phyloP scores from a whole-genome alignment of 2,329 filamentous ascomycete species.

The Claviceps citrina region DNA sequence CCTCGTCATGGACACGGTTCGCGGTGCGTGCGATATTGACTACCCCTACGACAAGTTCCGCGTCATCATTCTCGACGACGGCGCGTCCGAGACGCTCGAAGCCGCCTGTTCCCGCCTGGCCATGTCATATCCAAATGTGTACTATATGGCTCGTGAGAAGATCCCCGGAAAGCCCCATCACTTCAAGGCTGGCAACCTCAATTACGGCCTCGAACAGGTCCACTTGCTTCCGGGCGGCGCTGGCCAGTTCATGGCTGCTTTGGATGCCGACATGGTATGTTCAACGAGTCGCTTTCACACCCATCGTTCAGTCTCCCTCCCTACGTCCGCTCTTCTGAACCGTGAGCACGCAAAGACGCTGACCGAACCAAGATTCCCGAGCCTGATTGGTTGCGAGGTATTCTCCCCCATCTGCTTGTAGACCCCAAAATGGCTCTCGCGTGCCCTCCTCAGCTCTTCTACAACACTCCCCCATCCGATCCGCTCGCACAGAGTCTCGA shows the following conservation, averaged over 20 bases:
- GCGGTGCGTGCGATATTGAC: conserved; percentile 37
- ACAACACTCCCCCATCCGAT: conserved; percentile 44
- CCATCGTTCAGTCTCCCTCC: too few relatives aligned
- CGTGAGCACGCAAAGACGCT: too few relatives aligned
- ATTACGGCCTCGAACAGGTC: conserved; percentile 39
- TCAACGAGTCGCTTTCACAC: too few relatives aligned
- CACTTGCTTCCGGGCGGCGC: conserved; percentile 37
- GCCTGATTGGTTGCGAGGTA: conserved; percentile 40
- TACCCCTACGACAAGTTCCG: conserved; percentile 38
- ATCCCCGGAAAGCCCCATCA: conserved; percentile 34
- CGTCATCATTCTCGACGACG: conserved; percentile 42
- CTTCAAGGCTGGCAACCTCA: conserved; percentile 51
- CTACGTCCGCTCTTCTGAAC: too few relatives aligned
- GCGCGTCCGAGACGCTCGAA: conserved; percentile 28
- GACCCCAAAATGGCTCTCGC: conserved; percentile 42
- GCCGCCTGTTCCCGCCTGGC: conserved; percentile 22
- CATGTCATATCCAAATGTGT: conserved; percentile 30
- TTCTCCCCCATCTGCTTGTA: conserved; percentile 43
- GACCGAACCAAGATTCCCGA: conserved; percentile 36
- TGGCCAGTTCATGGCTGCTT: conserved; percentile 43
- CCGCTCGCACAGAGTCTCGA: conserved; percentile 43
- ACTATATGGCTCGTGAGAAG: conserved; percentile 37
- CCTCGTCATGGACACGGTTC: conserved; percentile 40
- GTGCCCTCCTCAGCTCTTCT: conserved; percentile 48
- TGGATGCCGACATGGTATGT: conserved; percentile 49